Evolutionary conservation across 805 yeast genomes (phyloP).

Genomic region (Zygotorulaspora florentina): DNA sequence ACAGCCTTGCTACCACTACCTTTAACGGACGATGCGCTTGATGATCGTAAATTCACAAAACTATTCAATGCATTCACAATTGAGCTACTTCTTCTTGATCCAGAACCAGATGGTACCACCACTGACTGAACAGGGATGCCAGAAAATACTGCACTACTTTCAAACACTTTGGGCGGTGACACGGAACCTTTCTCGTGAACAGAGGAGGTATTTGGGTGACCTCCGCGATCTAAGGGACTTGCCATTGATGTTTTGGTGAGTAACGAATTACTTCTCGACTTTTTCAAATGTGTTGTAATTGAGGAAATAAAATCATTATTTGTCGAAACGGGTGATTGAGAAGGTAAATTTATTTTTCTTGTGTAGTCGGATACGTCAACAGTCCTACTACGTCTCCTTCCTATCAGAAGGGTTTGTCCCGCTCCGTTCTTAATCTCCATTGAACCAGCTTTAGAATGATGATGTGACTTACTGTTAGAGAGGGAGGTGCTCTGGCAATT

Average conservation of each 20-base stretch:
- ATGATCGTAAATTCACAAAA: slow-evolving; percentile 34
- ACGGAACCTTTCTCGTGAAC: slow-evolving; percentile 6
- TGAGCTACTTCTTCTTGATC: slow-evolving; percentile 36
- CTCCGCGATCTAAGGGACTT: slow-evolving; percentile 6
- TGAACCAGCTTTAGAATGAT: slow-evolving; percentile 11
- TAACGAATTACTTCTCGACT: slow-evolving; percentile 13
- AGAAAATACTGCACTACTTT: slow-evolving; percentile 11
- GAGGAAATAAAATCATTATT: slow-evolving; percentile 9
- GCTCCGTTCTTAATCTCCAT: slow-evolving; percentile 9
- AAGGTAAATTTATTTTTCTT: slow-evolving; percentile 4
- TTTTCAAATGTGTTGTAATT: slow-evolving; percentile 10
- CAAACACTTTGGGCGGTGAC: slow-evolving; percentile 10
- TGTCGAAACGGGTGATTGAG: neutral
- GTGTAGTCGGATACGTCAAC: slow-evolving; percentile 27
- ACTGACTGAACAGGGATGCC: neutral
- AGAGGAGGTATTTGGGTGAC: slow-evolving; percentile 2
- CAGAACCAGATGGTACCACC: slow-evolving; percentile 3
- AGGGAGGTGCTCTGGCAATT: neutral
- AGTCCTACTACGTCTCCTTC: slow-evolving; percentile 33
- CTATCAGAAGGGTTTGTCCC: slow-evolving; percentile 6
- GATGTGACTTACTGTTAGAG: slow-evolving; percentile 1
- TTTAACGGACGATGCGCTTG: slow-evolving; percentile 21
- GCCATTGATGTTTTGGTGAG: slow-evolving; percentile 10
- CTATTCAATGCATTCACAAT: slow-evolving; percentile 38
- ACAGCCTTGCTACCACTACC: slow-evolving; percentile 4